Base-by-base conservation (phyloP, 1,284 basidiomycete genomes). In the Marasmius sp. region DNA sequence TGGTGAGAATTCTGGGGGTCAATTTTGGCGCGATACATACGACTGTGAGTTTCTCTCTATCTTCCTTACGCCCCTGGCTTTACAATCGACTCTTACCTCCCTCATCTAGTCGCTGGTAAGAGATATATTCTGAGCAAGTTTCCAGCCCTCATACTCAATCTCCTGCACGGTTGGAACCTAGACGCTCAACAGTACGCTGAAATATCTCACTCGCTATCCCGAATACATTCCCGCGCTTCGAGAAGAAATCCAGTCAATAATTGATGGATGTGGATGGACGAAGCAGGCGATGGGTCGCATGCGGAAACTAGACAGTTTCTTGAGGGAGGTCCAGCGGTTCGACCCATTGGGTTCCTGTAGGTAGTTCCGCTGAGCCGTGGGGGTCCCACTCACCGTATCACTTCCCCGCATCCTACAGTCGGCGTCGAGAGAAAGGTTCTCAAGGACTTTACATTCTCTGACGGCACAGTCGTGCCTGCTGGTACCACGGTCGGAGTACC, bases 221-320 rank as follows among this genome's bases (percentile, higher is more conserved):
- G 66, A 74, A 51, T 74, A 72, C 55, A 65, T 74, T n/a, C 61
- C 62, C 4, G 70, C 70, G 3, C 64, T 81, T 37, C 74, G 79
- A 2, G 71, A 76, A 43, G 79, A 81, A 58, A 66, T 78, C 0
- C 69, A 73, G 47, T 34, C 58, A 0, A 62, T 74, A 11, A 61
- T 76, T 18, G 58, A 58, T 18, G 64, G 71, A 36, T 69, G 76
- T 14, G 77, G 78, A 0, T 79, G 77, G 76, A 75, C 74, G 11
- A 75, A 75, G 60, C 62, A 57, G 1, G 71, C 73, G 0, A 62
- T 79, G 60, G 66, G 64, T 22, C 74, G 70, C 47, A 73, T 79
- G 75, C 67, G 66, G 58, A 75, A 75, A 59, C 52, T 77, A 7
- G 77, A 80, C 62, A 79, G 77, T 61, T 76, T 78, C 63, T 43